Evolutionary conservation across 441 rosid genomes (phyloP).

Genomic region (Euphorbia schlechtendalii): DNA sequence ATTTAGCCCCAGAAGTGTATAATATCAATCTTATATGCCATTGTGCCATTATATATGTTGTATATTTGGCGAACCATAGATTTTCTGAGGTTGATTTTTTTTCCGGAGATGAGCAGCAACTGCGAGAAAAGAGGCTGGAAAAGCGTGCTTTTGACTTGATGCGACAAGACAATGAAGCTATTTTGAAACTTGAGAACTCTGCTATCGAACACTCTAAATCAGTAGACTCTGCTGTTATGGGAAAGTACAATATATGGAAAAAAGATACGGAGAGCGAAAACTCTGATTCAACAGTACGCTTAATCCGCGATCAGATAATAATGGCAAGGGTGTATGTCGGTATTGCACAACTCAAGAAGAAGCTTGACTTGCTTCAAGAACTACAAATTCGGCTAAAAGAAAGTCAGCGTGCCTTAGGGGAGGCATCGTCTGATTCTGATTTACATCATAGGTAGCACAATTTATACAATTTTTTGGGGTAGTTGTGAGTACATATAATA

Average conservation of each 20-base stretch:
- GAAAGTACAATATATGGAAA: constrained; percentile 93
- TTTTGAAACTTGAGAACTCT: constrained; percentile 78
- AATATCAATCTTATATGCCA: background rate
- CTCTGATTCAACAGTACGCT: constrained; percentile 73
- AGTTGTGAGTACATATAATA: too few species aligned
- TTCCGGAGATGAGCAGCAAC: constrained; percentile 52
- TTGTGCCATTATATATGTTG: background rate
- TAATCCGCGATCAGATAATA: constrained; percentile 89
- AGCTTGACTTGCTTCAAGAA: constrained; percentile 56
- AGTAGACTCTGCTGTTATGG: constrained; percentile 90
- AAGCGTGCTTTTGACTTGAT: constrained; percentile 69
- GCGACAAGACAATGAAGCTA: constrained; percentile 59
- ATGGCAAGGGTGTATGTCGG: constrained; percentile 86
- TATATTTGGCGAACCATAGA: constrained; percentile 1
- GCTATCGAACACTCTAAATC: constrained; percentile 92
- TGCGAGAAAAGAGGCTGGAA: constrained; percentile 78
- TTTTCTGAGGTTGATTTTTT: constrained; percentile 6
- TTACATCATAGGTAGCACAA: constrained; percentile 56
- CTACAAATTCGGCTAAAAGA: constrained; percentile 73
- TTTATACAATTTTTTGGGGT: background rate
- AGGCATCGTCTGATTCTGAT: constrained; percentile 70
- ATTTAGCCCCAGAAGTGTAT: constrained; percentile 4
- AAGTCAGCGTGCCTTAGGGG: constrained; percentile 74
- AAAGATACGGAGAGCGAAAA: constrained; percentile 87
- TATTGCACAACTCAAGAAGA: constrained; percentile 71